A percentile compares a stretch with the other conserved stretches of the same genome.
Conservation (phyloP, 192 early-diverging fungal species). For the Entomortierella chlamydospora region DNA sequence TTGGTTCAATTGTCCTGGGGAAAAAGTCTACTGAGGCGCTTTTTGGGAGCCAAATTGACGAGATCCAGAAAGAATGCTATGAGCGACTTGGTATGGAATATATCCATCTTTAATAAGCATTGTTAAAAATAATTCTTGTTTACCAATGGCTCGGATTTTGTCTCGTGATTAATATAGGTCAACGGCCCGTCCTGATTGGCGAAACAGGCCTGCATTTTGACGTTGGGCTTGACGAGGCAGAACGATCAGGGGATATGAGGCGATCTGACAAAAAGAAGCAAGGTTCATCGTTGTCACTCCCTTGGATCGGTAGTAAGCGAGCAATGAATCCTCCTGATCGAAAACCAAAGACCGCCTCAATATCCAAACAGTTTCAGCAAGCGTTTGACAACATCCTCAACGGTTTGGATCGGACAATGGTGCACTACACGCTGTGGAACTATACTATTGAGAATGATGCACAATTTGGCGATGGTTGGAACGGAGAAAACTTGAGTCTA, state of each 20-base stretch:
- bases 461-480: conserved; percentile 64
- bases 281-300: background rate
- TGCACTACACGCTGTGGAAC: conserved; percentile 65
- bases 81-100: conserved; percentile 32
- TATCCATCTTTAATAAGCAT: no score
- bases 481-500: conserved; percentile 65
- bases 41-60: conserved; percentile 32
- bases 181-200: conserved; percentile 34
- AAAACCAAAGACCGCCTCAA: background rate
- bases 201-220: conserved; percentile 51
- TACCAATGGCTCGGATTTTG: no score
- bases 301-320: background rate
- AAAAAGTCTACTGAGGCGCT: conserved; percentile 24
- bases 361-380: conserved; percentile 30
- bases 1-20: conserved; percentile 34
- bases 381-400: conserved; percentile 66
- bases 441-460: conserved; percentile 62
- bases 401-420: conserved; percentile 56
- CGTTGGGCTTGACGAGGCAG: conserved; percentile 22
- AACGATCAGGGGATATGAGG: conserved; percentile 16
- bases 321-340: background rate
- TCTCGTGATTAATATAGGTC: no score
- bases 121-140: background rate
- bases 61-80: conserved; percentile 39
- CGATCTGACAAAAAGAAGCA: background rate